Percentiles rank a stretch among this genome's conserved stretches.
phyloP scores from a whole-genome alignment of 495 filamentous ascomycete genomes.

The Lepidopterella palustris region DNA sequence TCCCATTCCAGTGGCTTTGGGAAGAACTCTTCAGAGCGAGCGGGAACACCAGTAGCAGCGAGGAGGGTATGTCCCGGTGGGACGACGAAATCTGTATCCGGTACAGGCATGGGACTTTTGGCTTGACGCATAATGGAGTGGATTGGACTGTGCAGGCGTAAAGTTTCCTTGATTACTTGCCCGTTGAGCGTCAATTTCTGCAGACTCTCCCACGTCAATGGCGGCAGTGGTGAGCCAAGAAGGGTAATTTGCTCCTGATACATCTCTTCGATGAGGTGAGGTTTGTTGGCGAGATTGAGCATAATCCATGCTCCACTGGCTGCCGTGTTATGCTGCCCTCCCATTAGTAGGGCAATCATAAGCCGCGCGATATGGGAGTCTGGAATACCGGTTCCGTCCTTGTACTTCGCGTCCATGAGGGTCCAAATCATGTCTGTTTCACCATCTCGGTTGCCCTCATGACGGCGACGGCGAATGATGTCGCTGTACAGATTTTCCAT shows the following conservation, averaged over 20 bases:
- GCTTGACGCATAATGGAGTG: conserved; percentile 83
- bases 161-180: conserved; percentile 70
- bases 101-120: conserved; percentile 67
- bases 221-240: conserved; percentile 56
- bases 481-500: conserved; percentile 73
- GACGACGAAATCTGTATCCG: conserved; percentile 64
- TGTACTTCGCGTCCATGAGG: conserved; percentile 73
- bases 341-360: conserved; percentile 89
- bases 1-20: conserved; percentile 44
- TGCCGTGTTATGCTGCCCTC: conserved; percentile 81
- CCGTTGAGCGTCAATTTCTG: conserved; percentile 62
- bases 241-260: conserved; percentile 64
- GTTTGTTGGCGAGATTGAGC: conserved; percentile 66
- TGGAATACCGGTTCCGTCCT: conserved; percentile 60
- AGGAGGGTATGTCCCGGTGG: conserved; percentile 64
- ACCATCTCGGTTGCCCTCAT: conserved; percentile 33
- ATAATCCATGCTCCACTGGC: conserved; percentile 77
- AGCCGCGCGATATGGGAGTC: conserved; percentile 83
- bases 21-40: conserved; percentile 43
- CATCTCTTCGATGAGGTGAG: conserved; percentile 65
- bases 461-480: conserved; percentile 61
- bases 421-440: conserved; percentile 75
- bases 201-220: conserved; percentile 60
- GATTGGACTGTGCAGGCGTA: conserved; percentile 74
- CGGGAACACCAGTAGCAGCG: conserved; percentile 53